These are phyloP conservation scores for Acer campestre DNA, from an alignment of 345 rosid genomes.

Conservation along the genomic window DNA sequence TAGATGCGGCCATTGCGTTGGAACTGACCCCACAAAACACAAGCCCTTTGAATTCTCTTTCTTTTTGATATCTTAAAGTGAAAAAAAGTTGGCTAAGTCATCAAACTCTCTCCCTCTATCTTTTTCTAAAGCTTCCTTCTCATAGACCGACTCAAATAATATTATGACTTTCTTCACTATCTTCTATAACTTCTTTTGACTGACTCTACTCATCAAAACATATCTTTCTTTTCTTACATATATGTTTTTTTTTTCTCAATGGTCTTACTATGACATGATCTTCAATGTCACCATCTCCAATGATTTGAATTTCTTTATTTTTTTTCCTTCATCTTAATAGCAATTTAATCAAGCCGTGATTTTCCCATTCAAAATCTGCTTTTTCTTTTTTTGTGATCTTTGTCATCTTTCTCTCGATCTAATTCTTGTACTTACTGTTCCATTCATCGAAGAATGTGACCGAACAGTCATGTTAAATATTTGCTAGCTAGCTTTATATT, in stretches of 20 bases:
- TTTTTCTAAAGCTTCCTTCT: slow-evolving; percentile 37
- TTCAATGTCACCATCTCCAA: slow-evolving; percentile 24
- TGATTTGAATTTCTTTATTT: not conserved
- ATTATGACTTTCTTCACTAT: slow-evolving; percentile 31
- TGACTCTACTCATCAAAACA: slow-evolving; percentile 24
- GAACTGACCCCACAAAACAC: slow-evolving; percentile 33
- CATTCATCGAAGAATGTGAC: slow-evolving; percentile 3
- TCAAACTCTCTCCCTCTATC: slow-evolving; percentile 20
- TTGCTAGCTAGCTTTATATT: not conserved
- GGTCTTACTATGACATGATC: slow-evolving; percentile 1
- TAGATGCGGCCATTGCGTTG: slow-evolving; percentile 21
- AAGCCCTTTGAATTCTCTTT: slow-evolving; percentile 39
- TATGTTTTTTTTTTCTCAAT: slow-evolving; percentile 24
- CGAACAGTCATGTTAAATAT: not conserved
- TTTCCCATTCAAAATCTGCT: slow-evolving; percentile 6
- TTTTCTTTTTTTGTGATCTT: not conserved
- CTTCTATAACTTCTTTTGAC: slow-evolving; percentile 55
- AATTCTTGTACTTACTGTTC: not conserved
- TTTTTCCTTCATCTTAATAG: not conserved
- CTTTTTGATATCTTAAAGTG: slow-evolving; percentile 44
- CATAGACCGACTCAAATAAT: slow-evolving; percentile 23
- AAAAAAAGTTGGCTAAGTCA: slow-evolving; percentile 33
- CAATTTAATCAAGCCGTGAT: not conserved
- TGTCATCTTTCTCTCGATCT: not conserved
- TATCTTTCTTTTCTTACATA: slow-evolving; percentile 25